phyloP scores from a whole-genome alignment of 1,284 basidiomycete genomes.

The Microbotryomycetes sp. region DNA sequence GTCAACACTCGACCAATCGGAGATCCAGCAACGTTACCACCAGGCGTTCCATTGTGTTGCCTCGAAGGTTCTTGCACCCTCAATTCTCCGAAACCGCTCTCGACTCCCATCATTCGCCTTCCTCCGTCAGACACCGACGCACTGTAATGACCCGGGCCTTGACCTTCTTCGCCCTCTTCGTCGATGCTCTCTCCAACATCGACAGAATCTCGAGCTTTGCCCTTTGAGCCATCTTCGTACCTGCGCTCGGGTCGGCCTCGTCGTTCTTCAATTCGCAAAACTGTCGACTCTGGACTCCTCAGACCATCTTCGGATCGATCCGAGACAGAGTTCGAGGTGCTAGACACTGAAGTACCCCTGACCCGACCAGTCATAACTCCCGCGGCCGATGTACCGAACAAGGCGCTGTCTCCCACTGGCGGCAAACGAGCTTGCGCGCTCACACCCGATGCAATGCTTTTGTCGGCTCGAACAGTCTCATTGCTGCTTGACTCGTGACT shows the following conservation, averaged over 20 bases:
- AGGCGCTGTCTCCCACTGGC: neutral
- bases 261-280: constrained; percentile 13
- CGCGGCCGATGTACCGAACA: neutral
- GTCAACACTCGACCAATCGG: neutral
- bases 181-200: constrained; percentile 20
- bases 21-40: too few species aligned
- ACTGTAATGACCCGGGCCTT: too few species aligned
- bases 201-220: too few species aligned
- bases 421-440: neutral
- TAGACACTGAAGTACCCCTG: neutral
- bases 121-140: neutral
- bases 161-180: constrained; percentile 29
- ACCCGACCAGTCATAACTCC: neutral
- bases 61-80: constrained; percentile 6
- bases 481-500: neutral
- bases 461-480: neutral
- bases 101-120: constrained; percentile 26
- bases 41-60: neutral
- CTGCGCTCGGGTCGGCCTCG: constrained; percentile 27
- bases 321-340: neutral
- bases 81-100: constrained; percentile 22
- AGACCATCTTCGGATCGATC: neutral
- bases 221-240: too few species aligned
- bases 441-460: too few species aligned
- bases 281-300: neutral